A percentile compares a stretch with the other conserved stretches of the same genome.
These are phyloP conservation scores for Dendrobium nobile DNA, from an alignment of 106 monocot species.

Conservation along the genomic window DNA sequence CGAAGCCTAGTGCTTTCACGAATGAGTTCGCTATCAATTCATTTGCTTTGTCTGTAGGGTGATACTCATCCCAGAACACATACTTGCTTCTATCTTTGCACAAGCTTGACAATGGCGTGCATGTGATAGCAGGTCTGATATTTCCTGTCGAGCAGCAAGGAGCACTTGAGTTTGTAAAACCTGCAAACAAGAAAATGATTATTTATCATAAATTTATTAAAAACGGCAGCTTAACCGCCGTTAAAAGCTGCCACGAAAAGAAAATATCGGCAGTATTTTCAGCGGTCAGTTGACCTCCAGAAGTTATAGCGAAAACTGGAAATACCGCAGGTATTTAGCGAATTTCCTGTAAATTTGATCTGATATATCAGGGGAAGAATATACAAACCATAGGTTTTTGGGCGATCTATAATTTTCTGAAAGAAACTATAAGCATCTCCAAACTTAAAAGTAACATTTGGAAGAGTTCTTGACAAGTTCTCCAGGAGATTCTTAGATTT, in stretches of 20 bases:
- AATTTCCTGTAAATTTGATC: background rate
- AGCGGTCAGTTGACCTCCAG: no score
- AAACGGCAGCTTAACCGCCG: no score
- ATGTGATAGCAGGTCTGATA: slow-evolving; percentile 72
- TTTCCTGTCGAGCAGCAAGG: slow-evolving; percentile 67
- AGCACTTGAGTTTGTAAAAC: slow-evolving; percentile 56
- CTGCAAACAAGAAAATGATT: slow-evolving; percentile 19
- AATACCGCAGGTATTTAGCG: no score
- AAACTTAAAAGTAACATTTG: slow-evolving; percentile 60
- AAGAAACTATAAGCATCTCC: slow-evolving; percentile 73
- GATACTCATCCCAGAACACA: slow-evolving; percentile 97
- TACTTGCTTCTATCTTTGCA: slow-evolving; percentile 83
- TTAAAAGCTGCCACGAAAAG: no score
- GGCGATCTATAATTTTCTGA: slow-evolving; percentile 60
- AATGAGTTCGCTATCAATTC: slow-evolving; percentile 66
- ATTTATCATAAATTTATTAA: background rate
- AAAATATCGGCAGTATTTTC: no score
- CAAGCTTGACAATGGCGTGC: slow-evolving; percentile 66
- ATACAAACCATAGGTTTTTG: slow-evolving; percentile 39
- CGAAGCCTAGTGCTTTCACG: slow-evolving; percentile 38
- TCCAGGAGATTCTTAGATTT: slow-evolving; percentile 24
- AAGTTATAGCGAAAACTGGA: no score
- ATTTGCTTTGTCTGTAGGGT: slow-evolving; percentile 80
- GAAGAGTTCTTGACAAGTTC: slow-evolving; percentile 37
- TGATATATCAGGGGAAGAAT: background rate